phyloP scores from a whole-genome alignment of 345 rosid genomes.

The Passiflora organensis region DNA sequence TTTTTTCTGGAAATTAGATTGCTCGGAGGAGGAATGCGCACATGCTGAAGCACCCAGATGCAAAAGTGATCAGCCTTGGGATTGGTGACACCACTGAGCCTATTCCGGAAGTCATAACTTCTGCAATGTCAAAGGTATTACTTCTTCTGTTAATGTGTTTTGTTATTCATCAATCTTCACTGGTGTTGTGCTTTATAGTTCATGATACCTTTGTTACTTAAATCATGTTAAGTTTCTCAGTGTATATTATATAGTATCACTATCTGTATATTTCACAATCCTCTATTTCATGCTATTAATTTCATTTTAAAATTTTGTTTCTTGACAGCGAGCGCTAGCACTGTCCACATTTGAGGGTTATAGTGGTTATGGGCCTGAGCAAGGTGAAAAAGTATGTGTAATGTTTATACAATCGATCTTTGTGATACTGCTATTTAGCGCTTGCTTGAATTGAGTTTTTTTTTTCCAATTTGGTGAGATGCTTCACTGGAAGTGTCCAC shows the following conservation, averaged over 20 bases:
- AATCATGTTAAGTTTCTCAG: neutral
- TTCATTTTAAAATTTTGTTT: neutral
- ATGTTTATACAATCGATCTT: constrained; percentile 4
- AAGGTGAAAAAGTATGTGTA: constrained; percentile 81
- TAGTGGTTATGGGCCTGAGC: constrained; percentile 95
- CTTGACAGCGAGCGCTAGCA: constrained; percentile 59
- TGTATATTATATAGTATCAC: neutral
- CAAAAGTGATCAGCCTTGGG: constrained; percentile 86
- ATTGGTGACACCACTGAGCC: constrained; percentile 99
- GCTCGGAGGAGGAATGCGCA: constrained; percentile 85
- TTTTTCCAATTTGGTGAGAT: neutral
- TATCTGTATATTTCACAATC: too few relatives aligned
- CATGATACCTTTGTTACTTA: too few relatives aligned
- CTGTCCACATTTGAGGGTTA: constrained; percentile 82
- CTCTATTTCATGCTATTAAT: too few relatives aligned
- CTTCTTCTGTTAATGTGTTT: neutral
- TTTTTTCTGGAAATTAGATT: constrained; percentile 39
- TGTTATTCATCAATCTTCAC: too few relatives aligned
- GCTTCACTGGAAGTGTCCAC: neutral
- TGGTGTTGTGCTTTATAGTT: neutral
- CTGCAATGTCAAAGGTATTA: constrained; percentile 68
- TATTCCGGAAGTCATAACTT: constrained; percentile 85
- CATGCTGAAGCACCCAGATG: constrained; percentile 74
- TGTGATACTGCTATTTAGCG: neutral
- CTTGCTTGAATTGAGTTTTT: neutral